Evolutionary conservation across 495 filamentous ascomycete genomes (phyloP).

Genomic region (Aspergillus olivimuriae): DNA sequence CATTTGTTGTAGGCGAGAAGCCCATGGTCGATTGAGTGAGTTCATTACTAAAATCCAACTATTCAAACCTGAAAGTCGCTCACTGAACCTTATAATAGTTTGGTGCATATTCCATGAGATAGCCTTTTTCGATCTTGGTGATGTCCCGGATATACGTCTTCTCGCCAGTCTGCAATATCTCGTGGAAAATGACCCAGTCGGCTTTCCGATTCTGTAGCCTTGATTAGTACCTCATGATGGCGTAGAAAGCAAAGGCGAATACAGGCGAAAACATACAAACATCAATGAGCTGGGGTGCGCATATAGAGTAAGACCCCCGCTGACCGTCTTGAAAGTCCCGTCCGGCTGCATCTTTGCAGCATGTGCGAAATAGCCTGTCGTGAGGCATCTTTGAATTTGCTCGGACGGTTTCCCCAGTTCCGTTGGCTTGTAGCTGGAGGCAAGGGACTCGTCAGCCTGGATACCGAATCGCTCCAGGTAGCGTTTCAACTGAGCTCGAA

Average conservation of each 20-base stretch:
- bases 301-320: slow-evolving; percentile 65
- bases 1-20: too few species aligned
- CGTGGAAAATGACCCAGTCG: slow-evolving; percentile 97
- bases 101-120: slow-evolving; percentile 84
- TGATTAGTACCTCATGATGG: too few species aligned
- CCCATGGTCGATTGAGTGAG: too few species aligned
- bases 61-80: too few species aligned
- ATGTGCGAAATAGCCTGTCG: slow-evolving; percentile 90
- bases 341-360: slow-evolving; percentile 94
- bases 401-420: slow-evolving; percentile 51
- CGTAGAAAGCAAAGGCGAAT: too few species aligned
- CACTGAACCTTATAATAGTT: slow-evolving; percentile 67
- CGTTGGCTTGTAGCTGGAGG: slow-evolving; percentile 18
- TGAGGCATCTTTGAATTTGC: slow-evolving; percentile 78
- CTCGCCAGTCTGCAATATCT: slow-evolving; percentile 83
- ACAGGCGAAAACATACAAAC: slow-evolving; percentile 66
- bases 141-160: slow-evolving; percentile 92
- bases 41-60: too few species aligned
- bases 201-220: slow-evolving; percentile 91
- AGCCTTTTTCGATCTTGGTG: slow-evolving; percentile 84
- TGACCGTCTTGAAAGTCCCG: slow-evolving; percentile 79
- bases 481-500: slow-evolving; percentile 78
- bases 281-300: slow-evolving; percentile 91
- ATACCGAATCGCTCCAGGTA: slow-evolving; percentile 85
- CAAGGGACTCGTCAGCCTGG: slow-evolving; percentile 54